Conservation (phyloP, 805 yeast genomes). For the Maudiozyma pseudohumilis region DNA sequence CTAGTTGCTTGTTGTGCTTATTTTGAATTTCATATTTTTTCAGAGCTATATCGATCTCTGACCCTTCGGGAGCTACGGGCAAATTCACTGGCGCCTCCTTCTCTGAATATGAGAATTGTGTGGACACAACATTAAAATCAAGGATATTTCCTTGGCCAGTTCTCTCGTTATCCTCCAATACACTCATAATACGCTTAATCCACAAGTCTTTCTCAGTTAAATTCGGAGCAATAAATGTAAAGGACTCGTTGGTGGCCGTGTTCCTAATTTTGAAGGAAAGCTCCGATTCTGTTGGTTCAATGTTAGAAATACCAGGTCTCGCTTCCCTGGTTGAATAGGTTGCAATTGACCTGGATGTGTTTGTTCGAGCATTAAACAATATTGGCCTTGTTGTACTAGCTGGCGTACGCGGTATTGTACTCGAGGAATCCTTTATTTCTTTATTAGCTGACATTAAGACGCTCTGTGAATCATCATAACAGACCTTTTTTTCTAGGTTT, state of each 20-base stretch:
- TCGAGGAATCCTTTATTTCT: slow-evolving; percentile 4
- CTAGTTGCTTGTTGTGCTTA: background rate
- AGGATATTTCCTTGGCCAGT: slow-evolving; percentile 41
- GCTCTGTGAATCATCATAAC: slow-evolving; percentile 6
- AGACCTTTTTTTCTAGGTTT: slow-evolving; percentile 39
- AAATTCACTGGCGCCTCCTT: slow-evolving; percentile 40
- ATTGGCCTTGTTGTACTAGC: slow-evolving; percentile 17
- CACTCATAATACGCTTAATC: slow-evolving; percentile 42
- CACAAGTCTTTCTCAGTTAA: slow-evolving; percentile 47
- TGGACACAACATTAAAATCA: slow-evolving; percentile 41
- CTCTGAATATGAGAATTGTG: slow-evolving; percentile 57
- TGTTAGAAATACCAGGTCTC: slow-evolving; percentile 12
- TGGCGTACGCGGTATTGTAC: slow-evolving; percentile 9
- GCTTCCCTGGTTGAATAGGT: background rate
- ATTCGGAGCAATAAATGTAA: slow-evolving; percentile 40
- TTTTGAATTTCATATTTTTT: slow-evolving; percentile 22
- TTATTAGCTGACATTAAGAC: slow-evolving; percentile 4
- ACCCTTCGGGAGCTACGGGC: slow-evolving; percentile 43
- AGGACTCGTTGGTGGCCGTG: slow-evolving; percentile 47
- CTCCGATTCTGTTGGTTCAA: slow-evolving; percentile 9
- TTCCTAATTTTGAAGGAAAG: slow-evolving; percentile 43
- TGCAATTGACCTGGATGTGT: slow-evolving; percentile 13
- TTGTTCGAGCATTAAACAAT: slow-evolving; percentile 15
- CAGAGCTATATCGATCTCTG: slow-evolving; percentile 39
- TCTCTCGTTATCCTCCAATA: slow-evolving; percentile 35